Evolutionary conservation across 2,329 filamentous ascomycete genomes (phyloP), one percentile per base, ranked within the genome.

Genomic region (Triangularia setosa): DNA sequence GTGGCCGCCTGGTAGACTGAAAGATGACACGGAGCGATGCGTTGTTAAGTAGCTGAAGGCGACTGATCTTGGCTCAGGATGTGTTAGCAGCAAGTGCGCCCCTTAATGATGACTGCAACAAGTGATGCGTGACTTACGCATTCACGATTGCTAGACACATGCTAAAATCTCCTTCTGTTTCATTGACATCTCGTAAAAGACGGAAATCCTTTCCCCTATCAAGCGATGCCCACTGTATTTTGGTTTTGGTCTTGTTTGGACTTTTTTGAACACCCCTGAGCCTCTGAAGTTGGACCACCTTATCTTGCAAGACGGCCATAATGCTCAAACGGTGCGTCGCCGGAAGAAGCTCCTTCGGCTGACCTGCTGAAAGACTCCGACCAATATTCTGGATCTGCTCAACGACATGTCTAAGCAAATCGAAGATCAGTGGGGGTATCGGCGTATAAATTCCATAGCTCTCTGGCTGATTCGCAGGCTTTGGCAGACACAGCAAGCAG

Each of bases 41-140:
- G 9, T 63, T 56, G 4, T 63, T 52, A 8, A 59, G 21, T 16
- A 48, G 44, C 16, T 54, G 61, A 7, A 63, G 61, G 8, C 28
- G 61, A 8, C 61, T 56, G 27, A n/a, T n/a, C n/a, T n/a, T n/a
- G n/a, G n/a, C n/a, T n/a, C n/a, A n/a, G n/a, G n/a, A n/a, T n/a
- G n/a, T n/a, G n/a, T n/a, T n/a, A n/a, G n/a, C n/a, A n/a, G n/a
- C n/a, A n/a, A n/a, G n/a, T n/a, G n/a, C n/a, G n/a, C n/a, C n/a
- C n/a, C n/a, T n/a, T n/a, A n/a, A n/a, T n/a, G n/a, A n/a, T n/a
- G n/a, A n/a, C n/a, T n/a, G n/a, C n/a, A n/a, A n/a, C n/a, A n/a
- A n/a, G n/a, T n/a, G 27, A 28, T 28, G 27, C 30, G n/a, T n/a
- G n/a, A 52, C 58, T 60, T n/a, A 54, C 58, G 25, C 25, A n/a